Percentiles rank a stretch among this genome's conserved stretches.
Conservation (phyloP, 257 asterid species). For the Capsicum pubescens region DNA sequence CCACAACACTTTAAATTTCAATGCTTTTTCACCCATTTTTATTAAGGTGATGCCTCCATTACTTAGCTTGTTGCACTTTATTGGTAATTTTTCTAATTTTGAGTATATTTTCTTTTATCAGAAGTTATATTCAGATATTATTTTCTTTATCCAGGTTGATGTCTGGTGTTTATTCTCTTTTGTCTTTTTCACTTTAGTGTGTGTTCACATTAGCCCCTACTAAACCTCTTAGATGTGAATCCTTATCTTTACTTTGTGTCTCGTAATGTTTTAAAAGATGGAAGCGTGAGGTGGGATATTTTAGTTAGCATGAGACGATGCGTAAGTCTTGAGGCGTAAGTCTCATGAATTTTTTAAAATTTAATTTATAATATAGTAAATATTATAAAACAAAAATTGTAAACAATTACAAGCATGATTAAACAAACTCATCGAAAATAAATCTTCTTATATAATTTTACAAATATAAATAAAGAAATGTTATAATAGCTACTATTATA, state of each 20-base stretch:
- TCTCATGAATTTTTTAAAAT: too few relatives aligned
- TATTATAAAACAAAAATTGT: too few relatives aligned
- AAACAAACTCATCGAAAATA: too few relatives aligned
- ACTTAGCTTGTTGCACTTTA: background rate
- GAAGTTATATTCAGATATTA: background rate
- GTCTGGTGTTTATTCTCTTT: background rate
- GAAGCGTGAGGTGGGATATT: too few relatives aligned
- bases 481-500: too few relatives aligned
- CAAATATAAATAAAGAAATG: too few relatives aligned
- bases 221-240: background rate
- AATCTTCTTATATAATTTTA: too few relatives aligned
- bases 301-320: too few relatives aligned
- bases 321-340: too few relatives aligned
- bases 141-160: background rate
- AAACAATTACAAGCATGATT: too few relatives aligned
- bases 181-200: too few relatives aligned
- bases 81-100: slow-evolving; percentile 13
- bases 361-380: too few relatives aligned
- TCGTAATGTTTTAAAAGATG: background rate
- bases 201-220: background rate
- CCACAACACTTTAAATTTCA: background rate
- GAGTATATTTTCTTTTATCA: background rate
- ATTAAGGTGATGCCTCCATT: background rate
- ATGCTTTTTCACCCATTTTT: background rate
- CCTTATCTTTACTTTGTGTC: background rate